These are phyloP conservation scores for Cystobasidium ongulense DNA, from an alignment of 768 basidiomycete genomes.

Conservation along the genomic window DNA sequence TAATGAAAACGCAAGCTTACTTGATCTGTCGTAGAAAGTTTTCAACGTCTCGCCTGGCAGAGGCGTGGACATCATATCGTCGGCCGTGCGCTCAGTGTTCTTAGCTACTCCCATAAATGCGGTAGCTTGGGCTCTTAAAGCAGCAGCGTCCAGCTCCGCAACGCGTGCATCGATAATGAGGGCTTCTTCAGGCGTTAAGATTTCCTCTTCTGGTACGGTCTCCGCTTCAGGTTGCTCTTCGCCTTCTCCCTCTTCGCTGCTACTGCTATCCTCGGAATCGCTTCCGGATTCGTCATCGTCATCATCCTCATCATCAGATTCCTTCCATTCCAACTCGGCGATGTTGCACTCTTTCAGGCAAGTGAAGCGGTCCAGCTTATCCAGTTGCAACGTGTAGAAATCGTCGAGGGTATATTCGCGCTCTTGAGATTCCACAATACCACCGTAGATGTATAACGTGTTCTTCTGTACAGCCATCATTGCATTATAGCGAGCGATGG, in stretches of 20 bases:
- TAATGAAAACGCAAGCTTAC: slow-evolving; percentile 48
- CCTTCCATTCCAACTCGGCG: slow-evolving; percentile 46
- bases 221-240: slow-evolving; percentile 44
- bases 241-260: slow-evolving; percentile 41
- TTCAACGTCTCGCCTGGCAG: slow-evolving; percentile 75
- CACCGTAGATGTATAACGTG: slow-evolving; percentile 81
- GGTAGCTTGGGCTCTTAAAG: slow-evolving; percentile 50
- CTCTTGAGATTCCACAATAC: slow-evolving; percentile 72
- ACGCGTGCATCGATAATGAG: slow-evolving; percentile 1
- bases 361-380: slow-evolving; percentile 69
- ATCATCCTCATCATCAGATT: slow-evolving; percentile 52
- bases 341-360: slow-evolving; percentile 67
- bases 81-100: slow-evolving; percentile 54
- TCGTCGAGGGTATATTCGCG: slow-evolving; percentile 84
- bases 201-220: slow-evolving; percentile 38
- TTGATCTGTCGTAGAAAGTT: slow-evolving; percentile 70
- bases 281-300: slow-evolving; percentile 46
- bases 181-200: slow-evolving; percentile 28
- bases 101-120: slow-evolving; percentile 58
- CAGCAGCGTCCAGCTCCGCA: slow-evolving; percentile 43
- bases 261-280: slow-evolving; percentile 41
- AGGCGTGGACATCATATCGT: slow-evolving; percentile 69
- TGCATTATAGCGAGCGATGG: slow-evolving; percentile 70
- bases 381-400: slow-evolving; percentile 68
- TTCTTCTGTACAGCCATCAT: slow-evolving; percentile 79